Evolutionary conservation across 306 rosid species (phyloP).

Genomic region (Dalbergia oliveri): DNA sequence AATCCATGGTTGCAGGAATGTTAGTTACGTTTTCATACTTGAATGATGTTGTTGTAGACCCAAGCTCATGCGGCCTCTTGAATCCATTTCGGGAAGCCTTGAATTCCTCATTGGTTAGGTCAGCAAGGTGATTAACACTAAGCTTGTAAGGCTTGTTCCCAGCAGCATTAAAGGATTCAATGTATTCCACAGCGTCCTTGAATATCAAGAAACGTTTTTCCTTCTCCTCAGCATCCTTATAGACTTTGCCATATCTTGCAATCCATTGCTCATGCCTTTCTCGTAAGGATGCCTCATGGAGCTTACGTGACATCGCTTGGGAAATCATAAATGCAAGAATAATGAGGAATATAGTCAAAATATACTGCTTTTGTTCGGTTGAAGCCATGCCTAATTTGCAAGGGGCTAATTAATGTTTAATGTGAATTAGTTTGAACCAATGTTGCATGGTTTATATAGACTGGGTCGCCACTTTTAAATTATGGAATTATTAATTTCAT

Average conservation of each 20-base stretch:
- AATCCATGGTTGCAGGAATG: slow-evolving; percentile 27
- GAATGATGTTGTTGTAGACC: neutral
- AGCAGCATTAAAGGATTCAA: slow-evolving; percentile 45
- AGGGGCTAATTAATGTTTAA: too few species aligned
- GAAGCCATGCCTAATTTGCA: too few species aligned
- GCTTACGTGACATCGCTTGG: slow-evolving; percentile 39
- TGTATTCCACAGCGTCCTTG: slow-evolving; percentile 39
- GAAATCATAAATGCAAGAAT: slow-evolving; percentile 20
- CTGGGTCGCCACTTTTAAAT: neutral
- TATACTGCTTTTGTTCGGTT: too few species aligned
- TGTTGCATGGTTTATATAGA: neutral
- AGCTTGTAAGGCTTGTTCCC: slow-evolving; percentile 44
- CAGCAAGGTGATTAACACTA: slow-evolving; percentile 26
- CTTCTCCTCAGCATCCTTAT: slow-evolving; percentile 41
- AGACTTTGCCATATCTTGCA: slow-evolving; percentile 29
- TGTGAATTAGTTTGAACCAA: too few species aligned
- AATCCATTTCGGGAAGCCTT: slow-evolving; percentile 19
- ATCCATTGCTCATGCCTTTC: slow-evolving; percentile 51
- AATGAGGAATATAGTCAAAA: too few species aligned
- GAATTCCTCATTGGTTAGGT: slow-evolving; percentile 42
- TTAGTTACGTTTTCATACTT: slow-evolving; percentile 28
- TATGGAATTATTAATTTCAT: neutral
- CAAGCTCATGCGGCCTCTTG: neutral
- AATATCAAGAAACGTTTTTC: slow-evolving; percentile 46
- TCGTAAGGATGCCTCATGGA: slow-evolving; percentile 13